Conservation (phyloP, 164 flowering plant species). For the Vitis labrusca region DNA sequence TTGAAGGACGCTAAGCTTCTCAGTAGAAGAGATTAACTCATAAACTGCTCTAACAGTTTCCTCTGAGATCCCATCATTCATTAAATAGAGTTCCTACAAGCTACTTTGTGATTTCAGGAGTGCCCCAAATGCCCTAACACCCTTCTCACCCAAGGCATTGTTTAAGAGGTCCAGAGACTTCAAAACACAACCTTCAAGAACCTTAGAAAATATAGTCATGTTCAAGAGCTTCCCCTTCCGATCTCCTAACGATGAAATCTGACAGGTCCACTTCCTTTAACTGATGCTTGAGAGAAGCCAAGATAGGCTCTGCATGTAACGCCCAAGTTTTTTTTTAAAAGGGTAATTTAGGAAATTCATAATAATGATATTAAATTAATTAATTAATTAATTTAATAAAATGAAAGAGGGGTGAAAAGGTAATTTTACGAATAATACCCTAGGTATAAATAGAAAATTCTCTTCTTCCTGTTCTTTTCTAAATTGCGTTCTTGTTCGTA, state of each 20-base stretch:
- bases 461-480: too few species aligned
- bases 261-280: slow-evolving; percentile 82
- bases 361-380: too few species aligned
- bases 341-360: too few species aligned
- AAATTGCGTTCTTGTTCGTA: too few species aligned
- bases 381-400: too few species aligned
- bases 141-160: slow-evolving; percentile 95
- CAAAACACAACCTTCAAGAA: slow-evolving; percentile 68
- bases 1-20: slow-evolving; percentile 71
- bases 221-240: slow-evolving; percentile 83
- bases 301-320: slow-evolving; percentile 77
- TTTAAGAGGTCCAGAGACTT: slow-evolving; percentile 71
- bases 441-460: too few species aligned
- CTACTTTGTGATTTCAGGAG: slow-evolving; percentile 71
- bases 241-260: slow-evolving; percentile 88
- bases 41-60: slow-evolving; percentile 89
- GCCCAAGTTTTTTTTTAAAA: too few species aligned
- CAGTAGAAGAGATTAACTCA: slow-evolving; percentile 80
- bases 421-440: too few species aligned
- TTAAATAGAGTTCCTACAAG: slow-evolving; percentile 85
- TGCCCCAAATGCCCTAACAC: slow-evolving; percentile 79
- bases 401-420: too few species aligned
- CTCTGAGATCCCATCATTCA: slow-evolving; percentile 93
- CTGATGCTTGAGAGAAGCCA: slow-evolving; percentile 64
- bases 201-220: slow-evolving; percentile 68